A percentile compares a stretch with the other conserved stretches of the same genome.
Conservation (phyloP, 352 stramenopile genomes). For the Phytophthora meadii region DNA sequence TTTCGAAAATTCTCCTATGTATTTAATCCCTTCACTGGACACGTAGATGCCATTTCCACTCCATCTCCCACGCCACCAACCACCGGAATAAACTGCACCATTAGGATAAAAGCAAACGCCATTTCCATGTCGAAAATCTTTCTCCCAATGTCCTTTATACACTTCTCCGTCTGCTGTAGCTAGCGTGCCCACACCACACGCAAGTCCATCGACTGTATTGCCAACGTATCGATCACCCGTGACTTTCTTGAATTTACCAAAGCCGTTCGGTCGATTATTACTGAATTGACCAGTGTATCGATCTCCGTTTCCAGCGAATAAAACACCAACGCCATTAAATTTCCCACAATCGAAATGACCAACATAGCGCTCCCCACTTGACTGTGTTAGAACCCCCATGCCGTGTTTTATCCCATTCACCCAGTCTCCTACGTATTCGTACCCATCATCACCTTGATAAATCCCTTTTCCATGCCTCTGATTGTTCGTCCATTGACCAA, state of each 20-base stretch:
- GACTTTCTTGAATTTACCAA: slow-evolving; percentile 72
- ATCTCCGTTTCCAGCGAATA: slow-evolving; percentile 79
- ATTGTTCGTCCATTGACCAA: slow-evolving; percentile 80
- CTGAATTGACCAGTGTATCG: slow-evolving; percentile 81
- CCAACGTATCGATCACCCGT: slow-evolving; percentile 78
- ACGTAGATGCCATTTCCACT: slow-evolving; percentile 69
- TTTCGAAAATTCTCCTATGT: slow-evolving; percentile 67
- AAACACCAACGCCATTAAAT: slow-evolving; percentile 73
- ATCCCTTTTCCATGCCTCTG: slow-evolving; percentile 74
- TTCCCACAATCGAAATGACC: slow-evolving; percentile 85
- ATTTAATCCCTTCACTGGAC: slow-evolving; percentile 72
- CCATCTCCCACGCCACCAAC: slow-evolving; percentile 71
- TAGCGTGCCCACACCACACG: slow-evolving; percentile 82
- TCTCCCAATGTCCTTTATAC: slow-evolving; percentile 88
- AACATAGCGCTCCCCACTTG: slow-evolving; percentile 86
- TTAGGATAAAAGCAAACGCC: slow-evolving; percentile 84
- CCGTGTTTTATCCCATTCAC: slow-evolving; percentile 80
- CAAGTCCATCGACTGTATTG: slow-evolving; percentile 60
- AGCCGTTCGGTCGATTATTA: slow-evolving; percentile 50
- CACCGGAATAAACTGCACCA: slow-evolving; percentile 74
- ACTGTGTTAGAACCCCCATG: slow-evolving; percentile 73
- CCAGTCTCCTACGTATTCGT: slow-evolving; percentile 82
- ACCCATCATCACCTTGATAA: slow-evolving; percentile 61
- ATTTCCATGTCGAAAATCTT: slow-evolving; percentile 64
- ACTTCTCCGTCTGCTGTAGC: slow-evolving; percentile 83